A percentile compares a stretch with the other conserved stretches of the same genome.
Evolutionary conservation across 2,329 filamentous ascomycete genomes (phyloP).

Genomic region (Didymella exigua): DNA sequence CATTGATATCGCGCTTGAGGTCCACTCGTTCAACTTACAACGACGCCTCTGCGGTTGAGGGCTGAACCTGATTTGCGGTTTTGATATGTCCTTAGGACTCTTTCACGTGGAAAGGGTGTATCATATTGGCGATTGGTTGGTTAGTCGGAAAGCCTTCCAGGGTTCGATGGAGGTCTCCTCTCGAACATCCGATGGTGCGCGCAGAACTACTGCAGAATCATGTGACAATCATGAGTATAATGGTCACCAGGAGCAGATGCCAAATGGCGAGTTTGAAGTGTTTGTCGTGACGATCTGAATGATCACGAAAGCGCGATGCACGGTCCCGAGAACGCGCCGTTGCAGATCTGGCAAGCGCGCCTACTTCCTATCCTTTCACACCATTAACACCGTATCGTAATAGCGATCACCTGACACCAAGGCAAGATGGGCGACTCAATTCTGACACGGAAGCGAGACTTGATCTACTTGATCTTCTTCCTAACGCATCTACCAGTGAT

Average conservation of each 20-base stretch:
- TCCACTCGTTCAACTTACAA: neutral
- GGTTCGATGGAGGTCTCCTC: neutral
- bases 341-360: neutral
- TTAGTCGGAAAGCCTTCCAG: neutral
- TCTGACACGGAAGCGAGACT: constrained; percentile 51
- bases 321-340: neutral
- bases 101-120: neutral
- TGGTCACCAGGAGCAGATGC: neutral
- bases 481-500: constrained; percentile 65
- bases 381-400: neutral
- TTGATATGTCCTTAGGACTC: neutral
- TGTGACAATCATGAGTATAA: neutral
- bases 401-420: neutral
- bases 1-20: neutral
- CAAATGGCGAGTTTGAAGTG: neutral
- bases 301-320: neutral
- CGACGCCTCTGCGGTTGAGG: neutral
- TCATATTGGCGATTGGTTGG: neutral
- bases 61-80: neutral
- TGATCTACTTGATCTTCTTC: constrained; percentile 65
- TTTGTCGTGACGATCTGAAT: neutral
- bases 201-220: neutral
- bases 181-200: neutral
- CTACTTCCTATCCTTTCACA: neutral
- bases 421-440: constrained; percentile 40